Percentiles rank a stretch among this genome's conserved stretches.
Evolutionary conservation across 768 basidiomycete genomes (phyloP).

Genomic region (Paxillus involutus): DNA sequence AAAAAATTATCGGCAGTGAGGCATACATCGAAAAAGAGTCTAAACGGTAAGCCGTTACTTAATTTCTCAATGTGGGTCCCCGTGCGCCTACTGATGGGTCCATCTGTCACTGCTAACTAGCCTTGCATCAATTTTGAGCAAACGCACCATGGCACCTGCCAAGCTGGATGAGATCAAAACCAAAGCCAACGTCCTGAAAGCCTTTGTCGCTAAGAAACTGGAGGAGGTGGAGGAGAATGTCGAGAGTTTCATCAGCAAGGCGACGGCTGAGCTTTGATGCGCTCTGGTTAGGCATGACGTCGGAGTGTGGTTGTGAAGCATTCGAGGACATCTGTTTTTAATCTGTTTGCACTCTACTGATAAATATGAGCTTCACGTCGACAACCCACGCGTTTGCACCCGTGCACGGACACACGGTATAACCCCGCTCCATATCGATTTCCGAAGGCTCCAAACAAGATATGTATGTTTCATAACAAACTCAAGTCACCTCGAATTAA

Average conservation of each 20-base stretch:
- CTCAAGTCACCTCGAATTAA: background rate
- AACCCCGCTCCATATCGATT: slow-evolving; percentile 28
- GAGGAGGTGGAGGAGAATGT: slow-evolving; percentile 33
- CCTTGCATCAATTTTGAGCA: slow-evolving; percentile 72
- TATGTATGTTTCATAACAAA: slow-evolving; percentile 8
- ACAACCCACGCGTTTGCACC: background rate
- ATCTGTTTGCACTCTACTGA: slow-evolving; percentile 15
- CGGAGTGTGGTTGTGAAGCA: slow-evolving; percentile 8
- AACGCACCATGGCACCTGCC: slow-evolving; percentile 68
- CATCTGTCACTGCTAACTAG: slow-evolving; percentile 35
- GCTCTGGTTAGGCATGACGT: background rate
- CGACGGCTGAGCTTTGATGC: slow-evolving; percentile 44
- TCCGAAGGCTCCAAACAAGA: slow-evolving; percentile 3
- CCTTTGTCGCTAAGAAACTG: slow-evolving; percentile 46
- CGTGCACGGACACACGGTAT: slow-evolving; percentile 21
- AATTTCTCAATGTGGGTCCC: background rate
- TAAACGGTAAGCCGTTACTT: slow-evolving; percentile 57
- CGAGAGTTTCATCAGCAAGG: slow-evolving; percentile 31
- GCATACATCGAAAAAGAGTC: slow-evolving; percentile 85
- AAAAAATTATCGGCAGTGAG: slow-evolving; percentile 73
- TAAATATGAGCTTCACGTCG: slow-evolving; percentile 8
- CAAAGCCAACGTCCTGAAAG: slow-evolving; percentile 82
- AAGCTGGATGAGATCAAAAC: slow-evolving; percentile 94
- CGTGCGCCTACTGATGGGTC: slow-evolving; percentile 5
- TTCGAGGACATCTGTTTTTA: slow-evolving; percentile 14